phyloP scores from a whole-genome alignment of 352 stramenopile species.

The Phytophthora multivora region DNA sequence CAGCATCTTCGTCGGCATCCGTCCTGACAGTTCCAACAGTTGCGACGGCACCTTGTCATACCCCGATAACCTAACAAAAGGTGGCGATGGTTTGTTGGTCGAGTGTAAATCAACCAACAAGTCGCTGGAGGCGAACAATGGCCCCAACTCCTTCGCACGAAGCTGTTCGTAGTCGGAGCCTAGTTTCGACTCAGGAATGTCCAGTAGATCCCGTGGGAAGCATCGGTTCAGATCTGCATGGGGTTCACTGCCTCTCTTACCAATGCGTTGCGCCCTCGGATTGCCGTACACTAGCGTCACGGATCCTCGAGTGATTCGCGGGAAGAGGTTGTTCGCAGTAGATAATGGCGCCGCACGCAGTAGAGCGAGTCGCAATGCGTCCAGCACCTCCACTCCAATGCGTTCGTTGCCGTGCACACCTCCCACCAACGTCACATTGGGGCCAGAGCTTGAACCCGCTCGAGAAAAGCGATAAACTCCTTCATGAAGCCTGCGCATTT shows the following conservation, averaged over 20 bases:
- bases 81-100: conserved; percentile 75
- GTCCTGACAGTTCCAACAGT: conserved; percentile 37
- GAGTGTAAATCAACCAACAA: conserved; percentile 79
- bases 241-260: conserved; percentile 52
- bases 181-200: not conserved
- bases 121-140: conserved; percentile 55
- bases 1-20: conserved; percentile 58
- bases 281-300: conserved; percentile 76
- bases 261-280: conserved; percentile 50
- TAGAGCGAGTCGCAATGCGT: conserved; percentile 57
- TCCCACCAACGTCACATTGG: conserved; percentile 65
- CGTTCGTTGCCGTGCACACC: conserved; percentile 81
- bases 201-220: conserved; percentile 50
- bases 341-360: conserved; percentile 32
- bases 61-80: conserved; percentile 69
- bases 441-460: conserved; percentile 9
- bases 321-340: conserved; percentile 18
- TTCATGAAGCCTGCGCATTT: conserved; percentile 32
- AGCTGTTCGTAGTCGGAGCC: conserved; percentile 46
- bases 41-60: conserved; percentile 30
- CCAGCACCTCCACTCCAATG: conserved; percentile 67
- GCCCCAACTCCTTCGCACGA: conserved; percentile 61
- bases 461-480: conserved; percentile 57
- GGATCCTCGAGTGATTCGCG: conserved; percentile 34
- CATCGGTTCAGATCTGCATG: conserved; percentile 76